Percentiles rank a stretch among this genome's conserved stretches.
Conservation (phyloP, 495 filamentous ascomycete genomes). For the Penicillium paxilli region DNA sequence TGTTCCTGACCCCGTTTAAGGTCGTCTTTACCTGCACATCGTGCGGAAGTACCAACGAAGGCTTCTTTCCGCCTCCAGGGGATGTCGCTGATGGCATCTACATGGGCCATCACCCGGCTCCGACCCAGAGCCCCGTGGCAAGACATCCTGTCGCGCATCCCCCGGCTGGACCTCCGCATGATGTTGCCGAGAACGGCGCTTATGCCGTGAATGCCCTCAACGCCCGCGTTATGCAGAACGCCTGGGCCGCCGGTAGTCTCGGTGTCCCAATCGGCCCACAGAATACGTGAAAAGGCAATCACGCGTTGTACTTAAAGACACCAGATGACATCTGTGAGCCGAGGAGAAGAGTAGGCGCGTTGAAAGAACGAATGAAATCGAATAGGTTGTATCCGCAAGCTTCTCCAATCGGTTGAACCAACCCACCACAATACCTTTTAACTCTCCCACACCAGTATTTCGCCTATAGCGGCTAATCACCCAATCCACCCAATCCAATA, state of each 20-base stretch:
- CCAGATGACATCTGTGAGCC: too few species aligned
- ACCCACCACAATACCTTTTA: too few species aligned
- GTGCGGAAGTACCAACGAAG: slow-evolving; percentile 46
- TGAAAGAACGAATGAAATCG: too few species aligned
- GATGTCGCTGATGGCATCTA: slow-evolving; percentile 38
- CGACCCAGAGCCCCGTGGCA: slow-evolving; percentile 19
- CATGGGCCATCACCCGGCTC: slow-evolving; percentile 27
- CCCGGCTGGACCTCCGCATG: slow-evolving; percentile 32
- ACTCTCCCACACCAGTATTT: too few species aligned
- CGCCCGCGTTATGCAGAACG: slow-evolving; percentile 30
- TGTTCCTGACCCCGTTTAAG: slow-evolving; percentile 44
- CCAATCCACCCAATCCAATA: too few species aligned
- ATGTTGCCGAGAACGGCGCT: slow-evolving; percentile 45
- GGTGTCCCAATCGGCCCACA: slow-evolving; percentile 33
- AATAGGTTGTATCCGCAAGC: too few species aligned
- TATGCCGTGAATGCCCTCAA: slow-evolving; percentile 24
- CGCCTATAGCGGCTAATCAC: too few species aligned
- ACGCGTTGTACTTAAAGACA: too few species aligned
- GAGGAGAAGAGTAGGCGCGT: too few species aligned
- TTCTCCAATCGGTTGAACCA: too few species aligned
- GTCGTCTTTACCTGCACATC: slow-evolving; percentile 48
- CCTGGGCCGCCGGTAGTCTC: slow-evolving; percentile 31
- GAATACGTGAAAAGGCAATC: slow-evolving; percentile 13
- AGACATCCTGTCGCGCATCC: slow-evolving; percentile 21
- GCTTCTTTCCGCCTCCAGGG: slow-evolving; percentile 47